A percentile compares a stretch with the other conserved stretches of the same genome.
These are phyloP conservation scores for Saturnispora saitoi DNA, from an alignment of 805 yeast species.

Conservation along the genomic window DNA sequence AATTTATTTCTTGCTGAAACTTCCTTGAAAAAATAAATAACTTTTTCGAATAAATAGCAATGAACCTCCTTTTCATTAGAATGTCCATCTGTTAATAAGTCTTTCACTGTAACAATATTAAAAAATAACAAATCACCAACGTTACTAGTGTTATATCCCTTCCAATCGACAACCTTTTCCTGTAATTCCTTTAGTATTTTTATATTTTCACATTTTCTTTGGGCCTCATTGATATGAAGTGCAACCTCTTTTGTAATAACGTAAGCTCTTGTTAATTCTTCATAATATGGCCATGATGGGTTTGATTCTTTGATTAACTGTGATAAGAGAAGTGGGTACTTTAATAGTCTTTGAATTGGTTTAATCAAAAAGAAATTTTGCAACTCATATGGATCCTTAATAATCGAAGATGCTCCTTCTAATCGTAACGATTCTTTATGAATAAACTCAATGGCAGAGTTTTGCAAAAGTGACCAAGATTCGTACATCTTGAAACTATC, in stretches of 20 bases:
- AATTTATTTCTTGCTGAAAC: conserved; percentile 41
- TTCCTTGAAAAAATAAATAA: conserved; percentile 58
- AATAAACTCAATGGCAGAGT: conserved; percentile 77
- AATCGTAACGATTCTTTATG: conserved; percentile 52
- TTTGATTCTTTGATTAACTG: conserved; percentile 66
- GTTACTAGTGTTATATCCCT: conserved; percentile 68
- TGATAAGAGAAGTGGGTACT: conserved; percentile 77
- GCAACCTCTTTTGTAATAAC: conserved; percentile 79
- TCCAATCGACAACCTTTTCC: conserved; percentile 82
- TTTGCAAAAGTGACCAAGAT: conserved; percentile 90
- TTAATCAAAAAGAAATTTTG: conserved; percentile 84
- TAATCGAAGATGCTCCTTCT: conserved; percentile 43
- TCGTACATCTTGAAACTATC: conserved; percentile 83
- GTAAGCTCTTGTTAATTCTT: conserved; percentile 63
- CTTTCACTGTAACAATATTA: conserved; percentile 62
- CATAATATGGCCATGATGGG: conserved; percentile 40
- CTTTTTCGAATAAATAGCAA: conserved; percentile 75
- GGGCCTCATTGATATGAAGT: conserved; percentile 83
- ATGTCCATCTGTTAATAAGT: conserved; percentile 39
- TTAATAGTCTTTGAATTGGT: conserved; percentile 94
- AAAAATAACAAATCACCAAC: conserved; percentile 81
- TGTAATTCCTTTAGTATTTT: conserved; percentile 58
- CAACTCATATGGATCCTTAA: conserved; percentile 81
- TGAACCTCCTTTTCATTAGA: conserved; percentile 79
- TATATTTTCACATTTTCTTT: conserved; percentile 81